phyloP scores from a whole-genome alignment of 345 rosid species.

The Rhodamnia rubescens region DNA sequence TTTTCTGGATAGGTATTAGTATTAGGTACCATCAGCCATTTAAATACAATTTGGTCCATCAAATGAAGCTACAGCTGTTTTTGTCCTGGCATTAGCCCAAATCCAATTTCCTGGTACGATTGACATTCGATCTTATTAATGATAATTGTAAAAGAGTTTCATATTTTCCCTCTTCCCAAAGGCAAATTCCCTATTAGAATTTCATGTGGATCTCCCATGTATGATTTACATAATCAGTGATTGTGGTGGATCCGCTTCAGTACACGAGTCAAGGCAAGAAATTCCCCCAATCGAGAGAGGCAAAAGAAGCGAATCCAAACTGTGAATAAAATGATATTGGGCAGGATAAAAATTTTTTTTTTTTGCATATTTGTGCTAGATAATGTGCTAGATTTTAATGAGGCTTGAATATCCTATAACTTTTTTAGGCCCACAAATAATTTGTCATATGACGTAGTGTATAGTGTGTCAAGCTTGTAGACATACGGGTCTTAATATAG shows the following conservation, averaged over 20 bases:
- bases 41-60: neutral
- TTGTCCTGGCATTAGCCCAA: neutral
- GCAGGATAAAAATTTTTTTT: too few species aligned
- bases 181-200: neutral
- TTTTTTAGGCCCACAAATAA: neutral
- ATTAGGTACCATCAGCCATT: neutral
- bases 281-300: neutral
- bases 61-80: neutral
- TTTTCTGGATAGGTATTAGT: neutral
- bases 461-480: neutral
- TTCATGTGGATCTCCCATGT: rapidly evolving
- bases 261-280: rapidly evolving
- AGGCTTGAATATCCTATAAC: neutral
- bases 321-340: neutral
- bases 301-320: too few species aligned
- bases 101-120: neutral
- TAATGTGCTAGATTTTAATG: neutral
- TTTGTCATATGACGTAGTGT: neutral
- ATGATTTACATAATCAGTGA: neutral
- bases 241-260: neutral
- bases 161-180: neutral
- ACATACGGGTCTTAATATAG: neutral
- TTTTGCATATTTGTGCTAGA: neutral
- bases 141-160: neutral
- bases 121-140: neutral